Conservation (phyloP, 306 rosid species). For the Begonia fuchsioides region DNA sequence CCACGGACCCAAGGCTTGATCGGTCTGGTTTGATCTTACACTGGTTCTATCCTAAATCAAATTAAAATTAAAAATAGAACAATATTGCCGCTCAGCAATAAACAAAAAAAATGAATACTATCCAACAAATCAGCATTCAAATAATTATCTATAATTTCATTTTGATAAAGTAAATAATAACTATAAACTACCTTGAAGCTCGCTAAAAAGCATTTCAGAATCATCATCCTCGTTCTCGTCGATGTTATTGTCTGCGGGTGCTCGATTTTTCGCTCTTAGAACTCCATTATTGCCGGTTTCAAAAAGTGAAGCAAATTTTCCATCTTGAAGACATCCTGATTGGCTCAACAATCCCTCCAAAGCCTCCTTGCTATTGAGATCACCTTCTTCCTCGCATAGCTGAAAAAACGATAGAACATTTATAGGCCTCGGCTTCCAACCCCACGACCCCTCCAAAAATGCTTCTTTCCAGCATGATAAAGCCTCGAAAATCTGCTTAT, state of each 20-base stretch:
- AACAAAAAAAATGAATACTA: too few relatives aligned
- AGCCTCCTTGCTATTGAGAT: slow-evolving; percentile 31
- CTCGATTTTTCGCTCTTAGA: slow-evolving; percentile 9
- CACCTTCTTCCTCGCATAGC: slow-evolving; percentile 43
- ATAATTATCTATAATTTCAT: too few relatives aligned
- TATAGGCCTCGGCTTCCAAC: slow-evolving; percentile 61
- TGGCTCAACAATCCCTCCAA: slow-evolving; percentile 41
- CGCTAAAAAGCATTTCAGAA: slow-evolving; percentile 40
- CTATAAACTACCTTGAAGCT: slow-evolving; percentile 31
- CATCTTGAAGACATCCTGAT: slow-evolving; percentile 25
- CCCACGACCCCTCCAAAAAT: slow-evolving; percentile 37
- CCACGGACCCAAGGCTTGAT: too few relatives aligned
- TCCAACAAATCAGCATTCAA: too few relatives aligned
- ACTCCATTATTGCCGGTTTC: slow-evolving; percentile 11
- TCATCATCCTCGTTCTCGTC: slow-evolving; percentile 23
- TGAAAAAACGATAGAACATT: slow-evolving; percentile 35
- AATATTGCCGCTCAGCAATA: too few relatives aligned
- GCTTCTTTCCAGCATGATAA: slow-evolving; percentile 68
- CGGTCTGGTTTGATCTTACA: too few relatives aligned
- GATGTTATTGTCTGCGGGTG: too few relatives aligned
- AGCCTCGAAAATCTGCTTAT: slow-evolving; percentile 38
- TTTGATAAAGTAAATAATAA: not conserved
- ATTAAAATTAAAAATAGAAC: too few relatives aligned
- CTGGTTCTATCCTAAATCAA: too few relatives aligned
- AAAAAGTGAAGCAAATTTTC: slow-evolving; percentile 38